Evolutionary conservation across 768 basidiomycete genomes (phyloP).

Genomic region (Lactifluus piperatus): DNA sequence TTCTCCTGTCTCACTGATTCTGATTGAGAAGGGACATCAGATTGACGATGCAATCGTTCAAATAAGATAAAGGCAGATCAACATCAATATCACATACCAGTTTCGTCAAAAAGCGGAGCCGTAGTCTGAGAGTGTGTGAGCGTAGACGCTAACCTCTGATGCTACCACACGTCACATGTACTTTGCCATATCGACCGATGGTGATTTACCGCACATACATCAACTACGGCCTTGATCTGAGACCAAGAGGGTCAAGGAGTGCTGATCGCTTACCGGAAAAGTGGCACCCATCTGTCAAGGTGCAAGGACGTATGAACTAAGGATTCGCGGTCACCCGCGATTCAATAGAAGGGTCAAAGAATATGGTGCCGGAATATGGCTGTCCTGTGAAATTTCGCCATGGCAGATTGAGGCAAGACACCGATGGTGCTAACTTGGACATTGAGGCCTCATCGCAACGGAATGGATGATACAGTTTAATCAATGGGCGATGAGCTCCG

Average conservation of each 20-base stretch:
- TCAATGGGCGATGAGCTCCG: not conserved
- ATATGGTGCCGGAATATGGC: not conserved
- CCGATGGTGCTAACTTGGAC: not conserved
- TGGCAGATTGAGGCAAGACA: not conserved
- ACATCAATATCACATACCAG: not conserved
- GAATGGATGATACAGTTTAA: not conserved
- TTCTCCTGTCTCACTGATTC: not conserved
- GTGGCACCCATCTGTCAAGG: not conserved
- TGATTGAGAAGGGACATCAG: not conserved
- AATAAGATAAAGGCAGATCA: not conserved
- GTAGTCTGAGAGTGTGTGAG: not conserved
- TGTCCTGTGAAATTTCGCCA: not conserved
- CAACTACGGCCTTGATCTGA: slow-evolving; percentile 1
- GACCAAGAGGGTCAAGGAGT: not conserved
- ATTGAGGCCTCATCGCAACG: not conserved
- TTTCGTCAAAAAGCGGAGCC: not conserved
- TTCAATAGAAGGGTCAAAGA: not conserved
- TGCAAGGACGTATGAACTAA: not conserved
- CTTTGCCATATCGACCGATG: slow-evolving; percentile 1
- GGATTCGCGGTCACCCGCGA: not conserved
- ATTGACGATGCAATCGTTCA: not conserved
- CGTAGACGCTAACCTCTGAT: not conserved
- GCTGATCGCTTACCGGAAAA: not conserved
- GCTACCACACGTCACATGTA: too few relatives aligned
- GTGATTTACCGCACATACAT: not conserved